Base-by-base conservation (phyloP, 768 basidiomycete species). In the Pholiota conissans region DNA sequence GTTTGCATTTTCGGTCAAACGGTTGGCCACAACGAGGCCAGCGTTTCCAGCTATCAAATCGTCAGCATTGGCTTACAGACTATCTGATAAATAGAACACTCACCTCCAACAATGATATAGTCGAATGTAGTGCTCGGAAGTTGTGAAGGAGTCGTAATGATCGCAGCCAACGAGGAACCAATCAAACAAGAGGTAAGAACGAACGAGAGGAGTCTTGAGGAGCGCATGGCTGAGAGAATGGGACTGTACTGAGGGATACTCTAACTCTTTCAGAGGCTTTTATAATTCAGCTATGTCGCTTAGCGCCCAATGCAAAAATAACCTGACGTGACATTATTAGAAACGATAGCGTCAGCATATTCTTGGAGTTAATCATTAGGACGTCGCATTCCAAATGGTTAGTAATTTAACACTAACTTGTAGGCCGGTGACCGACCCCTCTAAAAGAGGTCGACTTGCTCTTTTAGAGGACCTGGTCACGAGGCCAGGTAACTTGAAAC, bases 21-120 rank as follows among this genome's bases (percentile, higher is more conserved):
- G 73, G 9, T 80, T 73, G 0, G 84, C 84, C 20, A 85, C 68
- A 0, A 78, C 82, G 55, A 81, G 83, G 8, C 84, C 84, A 0
- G 81, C 76, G 28, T 83, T 84, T 18, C 84, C 84, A 35, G 71
- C 76, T 67, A 24, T 24, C 8, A 35, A 55, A 18, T 9, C 45
- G 42, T 45, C 11, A 11, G n/a, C 20, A 62, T 32, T 35, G 22
- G 16, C 2, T 28, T 11, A 56, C 14, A 61, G 26, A n/a, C n/a
- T 57, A 39, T 51, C 30, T 2, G 11, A 24, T 49, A 6, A 5
- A 26, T 18, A 18, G n/a, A 11, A 24, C 7, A 49, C 29, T 18
- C 30, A 68, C 71, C 71, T 61, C 71, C 72, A 52, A 73, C 60
- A 34, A 72, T 58, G 35, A 73, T 57, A 49, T 67, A 73, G 64